These are phyloP conservation scores for Ustilago hordei DNA, from an alignment of 1,284 basidiomycete genomes.

Conservation along the genomic window DNA sequence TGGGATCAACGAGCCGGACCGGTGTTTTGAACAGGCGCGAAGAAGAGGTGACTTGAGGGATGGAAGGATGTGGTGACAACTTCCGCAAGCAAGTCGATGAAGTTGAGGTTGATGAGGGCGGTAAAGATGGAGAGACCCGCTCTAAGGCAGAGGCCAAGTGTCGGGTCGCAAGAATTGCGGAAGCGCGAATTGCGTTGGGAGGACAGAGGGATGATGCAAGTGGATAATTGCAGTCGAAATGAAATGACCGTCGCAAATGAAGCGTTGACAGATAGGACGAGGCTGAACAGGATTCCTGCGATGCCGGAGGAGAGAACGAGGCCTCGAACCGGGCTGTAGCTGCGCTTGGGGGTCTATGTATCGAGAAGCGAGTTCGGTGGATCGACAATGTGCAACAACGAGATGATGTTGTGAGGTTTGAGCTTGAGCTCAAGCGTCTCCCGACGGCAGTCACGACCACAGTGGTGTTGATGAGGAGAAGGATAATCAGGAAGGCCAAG, in stretches of 20 bases:
- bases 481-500: not conserved
- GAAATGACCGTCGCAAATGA: not conserved
- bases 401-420: constrained; percentile 1
- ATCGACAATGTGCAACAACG: not conserved
- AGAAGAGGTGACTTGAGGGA: not conserved
- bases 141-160: no score
- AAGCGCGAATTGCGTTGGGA: not conserved
- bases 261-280: not conserved
- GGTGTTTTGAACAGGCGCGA: not conserved
- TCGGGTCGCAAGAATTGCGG: not conserved
- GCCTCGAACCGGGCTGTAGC: not conserved
- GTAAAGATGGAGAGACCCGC: no score
- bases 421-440: not conserved
- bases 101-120: not conserved
- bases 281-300: not conserved
- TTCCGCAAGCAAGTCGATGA: not conserved
- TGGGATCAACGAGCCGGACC: not conserved
- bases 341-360: not conserved
- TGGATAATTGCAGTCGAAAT: not conserved
- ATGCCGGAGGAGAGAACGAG: not conserved
- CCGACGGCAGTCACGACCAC: not conserved
- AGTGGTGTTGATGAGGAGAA: not conserved
- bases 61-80: not conserved
- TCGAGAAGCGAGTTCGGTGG: constrained; percentile 1
- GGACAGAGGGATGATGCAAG: not conserved